Evolutionary conservation across 2,329 filamentous ascomycete species (phyloP), one percentile per base, ranked within the genome.

Genomic region (Emericellopsis atlantica): DNA sequence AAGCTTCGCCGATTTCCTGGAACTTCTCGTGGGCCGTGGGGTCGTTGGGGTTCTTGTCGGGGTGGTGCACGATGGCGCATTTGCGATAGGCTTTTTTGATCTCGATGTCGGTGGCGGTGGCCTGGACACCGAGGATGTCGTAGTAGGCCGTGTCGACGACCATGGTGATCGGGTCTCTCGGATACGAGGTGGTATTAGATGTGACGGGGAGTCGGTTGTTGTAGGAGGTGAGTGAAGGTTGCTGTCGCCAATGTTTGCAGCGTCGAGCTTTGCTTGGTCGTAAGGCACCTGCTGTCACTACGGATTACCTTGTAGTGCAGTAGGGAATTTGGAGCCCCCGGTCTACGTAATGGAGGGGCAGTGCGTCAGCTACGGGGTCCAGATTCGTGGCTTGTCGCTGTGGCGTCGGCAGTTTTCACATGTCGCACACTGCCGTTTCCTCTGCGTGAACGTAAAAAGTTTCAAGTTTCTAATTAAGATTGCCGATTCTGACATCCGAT

Each of bases 1-100:
- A 81, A 36, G 78, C 78, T 56, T 81, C 77, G 52, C 77, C 77
- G 54, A 93, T 89, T 44, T 77, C 79, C 67, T 98, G 92, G 65
- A 98, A 98, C 61, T 89, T 90, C 56, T 81, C 84, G 65, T 95
- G 86, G 32, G 92, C 92, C 21, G 83, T 87, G 49, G 92, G 89
- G 59, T 98, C 92, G 55, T 89, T 86, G 43, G 90, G 92, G 64
- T 98, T 98, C 71, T 98, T 98, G 69, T 98, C 92, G 48, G 87
- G 87, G 61, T 95, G 90, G 54, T 94, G 86, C 51, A 89, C 77
- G 61, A 96, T 95, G 51, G 92, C 92, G 51, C 92, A 75, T 66
- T 90, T 95, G 58, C 89, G 79, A 65, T 95, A 95, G 23, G 89
- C 89, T 68, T 95, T 95, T 64, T 95, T 95, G 65, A 95, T 95